Conservation (phyloP, 192 early-diverging fungal genomes). For the Entophlyctis luteolus region DNA sequence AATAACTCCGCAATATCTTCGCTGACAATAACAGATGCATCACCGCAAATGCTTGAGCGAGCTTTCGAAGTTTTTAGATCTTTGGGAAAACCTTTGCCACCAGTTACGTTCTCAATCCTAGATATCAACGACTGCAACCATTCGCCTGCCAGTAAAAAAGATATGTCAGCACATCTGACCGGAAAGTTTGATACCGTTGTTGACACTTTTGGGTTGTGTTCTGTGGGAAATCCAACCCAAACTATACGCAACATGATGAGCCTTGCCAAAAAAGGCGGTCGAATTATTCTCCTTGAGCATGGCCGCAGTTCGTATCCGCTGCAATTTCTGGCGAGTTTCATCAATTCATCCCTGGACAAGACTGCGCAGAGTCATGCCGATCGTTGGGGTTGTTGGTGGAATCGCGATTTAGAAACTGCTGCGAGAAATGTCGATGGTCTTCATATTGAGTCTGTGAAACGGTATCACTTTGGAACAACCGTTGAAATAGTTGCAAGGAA, state of each 20-base stretch:
- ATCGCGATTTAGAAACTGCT: constrained; percentile 54
- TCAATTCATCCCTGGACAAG: constrained; percentile 58
- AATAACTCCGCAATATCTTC: constrained; percentile 20
- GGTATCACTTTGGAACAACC: constrained; percentile 68
- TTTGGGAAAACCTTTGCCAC: not conserved
- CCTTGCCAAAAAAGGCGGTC: constrained; percentile 40
- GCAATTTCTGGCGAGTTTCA: constrained; percentile 26
- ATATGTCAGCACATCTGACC: no score
- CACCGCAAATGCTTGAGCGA: constrained; percentile 47
- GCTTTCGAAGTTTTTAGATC: constrained; percentile 27
- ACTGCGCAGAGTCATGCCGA: constrained; percentile 55
- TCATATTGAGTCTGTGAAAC: constrained; percentile 41
- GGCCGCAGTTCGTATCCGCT: constrained; percentile 42
- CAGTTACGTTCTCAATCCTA: constrained; percentile 17
- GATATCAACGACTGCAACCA: not conserved
- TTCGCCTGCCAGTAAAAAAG: no score
- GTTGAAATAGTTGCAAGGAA: constrained; percentile 48
- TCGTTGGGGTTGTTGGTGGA: constrained; percentile 72
- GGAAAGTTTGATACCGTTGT: constrained; percentile 58
- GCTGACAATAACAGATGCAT: constrained; percentile 53
- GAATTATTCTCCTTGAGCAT: constrained; percentile 63
- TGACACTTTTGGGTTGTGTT: constrained; percentile 67
- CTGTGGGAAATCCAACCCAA: constrained; percentile 49
- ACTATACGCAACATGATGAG: constrained; percentile 47
- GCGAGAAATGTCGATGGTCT: constrained; percentile 50